Evolutionary conservation across 306 rosid species (phyloP), one percentile per base, ranked within the genome.

Genomic region (Quercus engelmannii): DNA sequence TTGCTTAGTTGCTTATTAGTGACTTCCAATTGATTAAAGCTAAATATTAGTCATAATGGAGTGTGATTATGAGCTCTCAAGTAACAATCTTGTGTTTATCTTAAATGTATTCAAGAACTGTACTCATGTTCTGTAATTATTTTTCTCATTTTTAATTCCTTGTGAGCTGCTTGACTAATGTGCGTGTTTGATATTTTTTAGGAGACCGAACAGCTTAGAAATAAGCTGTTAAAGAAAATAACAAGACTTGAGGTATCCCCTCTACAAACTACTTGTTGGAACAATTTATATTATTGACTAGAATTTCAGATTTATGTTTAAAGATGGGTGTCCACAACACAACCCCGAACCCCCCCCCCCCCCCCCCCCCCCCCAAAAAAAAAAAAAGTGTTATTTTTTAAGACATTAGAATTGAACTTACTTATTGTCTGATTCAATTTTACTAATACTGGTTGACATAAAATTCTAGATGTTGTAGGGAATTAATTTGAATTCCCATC

Each of bases 121-220:
- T 25, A 49, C 1, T 25, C 55, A n/a, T 49, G 65, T 80, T 67
- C 63, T 46, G 26, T 63, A 71, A 49, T 49, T 74, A 54, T 59
- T 30, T 4, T 54, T 55, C 35, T 30, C 49, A 26, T 72, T 55
- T 76, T 72, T 25, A 59, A 6, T 46, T 59, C 5, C n/a, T 75
- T 49, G 74, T 73, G 62, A 75, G 61, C 55, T 73, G 56, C 28
- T 81, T 81, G 88, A 84, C 76, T 71, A 55, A 38, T 73, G 31
- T 82, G 75, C 64, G 28, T 79, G 30, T 74, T 78, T 81, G 30
- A 83, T 82, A 76, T 77, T 79, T 38, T 78, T 59, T 73, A 93
- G 98, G 94, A 83, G 69, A 89, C 91, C 12, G 87, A 89, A 80
- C 78, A 72, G 81, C 90, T 91, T 74, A 87, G 83, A 79, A 82